Evolutionary conservation across 495 filamentous ascomycete genomes (phyloP).

Genomic region (Pseudoneurospora amorphoporcata): DNA sequence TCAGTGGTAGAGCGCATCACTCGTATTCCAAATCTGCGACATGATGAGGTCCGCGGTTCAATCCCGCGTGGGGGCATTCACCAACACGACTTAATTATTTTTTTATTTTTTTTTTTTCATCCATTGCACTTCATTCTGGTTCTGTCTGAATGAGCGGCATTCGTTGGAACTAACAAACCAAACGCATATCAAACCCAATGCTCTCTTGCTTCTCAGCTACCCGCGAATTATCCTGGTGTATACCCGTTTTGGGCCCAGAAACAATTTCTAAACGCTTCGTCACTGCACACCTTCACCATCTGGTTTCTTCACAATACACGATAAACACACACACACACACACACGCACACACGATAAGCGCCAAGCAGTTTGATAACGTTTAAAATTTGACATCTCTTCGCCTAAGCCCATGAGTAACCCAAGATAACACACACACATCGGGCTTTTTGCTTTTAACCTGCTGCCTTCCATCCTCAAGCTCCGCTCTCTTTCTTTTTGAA

Average conservation of each 20-base stretch:
- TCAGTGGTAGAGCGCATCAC: slow-evolving; percentile 13
- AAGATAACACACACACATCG: neutral
- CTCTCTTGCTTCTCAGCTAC: neutral
- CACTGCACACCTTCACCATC: neutral
- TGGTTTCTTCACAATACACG: neutral
- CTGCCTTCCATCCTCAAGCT: neutral
- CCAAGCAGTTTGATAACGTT: neutral
- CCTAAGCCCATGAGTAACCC: neutral
- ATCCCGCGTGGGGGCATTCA: slow-evolving; percentile 3
- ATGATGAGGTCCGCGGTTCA: slow-evolving; percentile 6
- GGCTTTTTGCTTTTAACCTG: neutral
- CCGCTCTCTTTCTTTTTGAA: neutral
- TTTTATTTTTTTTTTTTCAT: neutral
- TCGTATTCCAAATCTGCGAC: slow-evolving; percentile 1
- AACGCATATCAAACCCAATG: neutral
- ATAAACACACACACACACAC: neutral
- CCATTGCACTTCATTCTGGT: neutral
- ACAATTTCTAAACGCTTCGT: neutral
- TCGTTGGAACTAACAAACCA: neutral
- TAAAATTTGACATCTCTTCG: neutral
- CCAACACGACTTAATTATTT: neutral
- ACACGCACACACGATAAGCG: neutral
- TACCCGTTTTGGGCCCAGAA: neutral
- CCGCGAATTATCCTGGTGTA: neutral
- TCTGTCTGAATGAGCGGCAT: no score